Evolutionary conservation across 2,329 filamentous ascomycete species (phyloP), one percentile per base, ranked within the genome.

Genomic region (Pyrenochaeta sp.): DNA sequence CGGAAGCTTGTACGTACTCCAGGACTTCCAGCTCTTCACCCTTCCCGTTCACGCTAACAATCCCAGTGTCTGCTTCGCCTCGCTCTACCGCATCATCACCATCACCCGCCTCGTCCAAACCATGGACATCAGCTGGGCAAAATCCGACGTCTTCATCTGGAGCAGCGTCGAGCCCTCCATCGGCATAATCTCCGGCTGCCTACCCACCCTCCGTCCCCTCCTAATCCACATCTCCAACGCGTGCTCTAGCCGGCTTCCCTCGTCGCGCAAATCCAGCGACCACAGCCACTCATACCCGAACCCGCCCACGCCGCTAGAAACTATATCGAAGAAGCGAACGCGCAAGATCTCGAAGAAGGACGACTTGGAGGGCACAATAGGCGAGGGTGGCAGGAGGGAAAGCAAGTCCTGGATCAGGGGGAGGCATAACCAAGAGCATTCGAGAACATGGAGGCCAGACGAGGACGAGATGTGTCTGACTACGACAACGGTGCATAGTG

Each of bases 91-190:
- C 15, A 61, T 63, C 48, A 55, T 63, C 13, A 61, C 55, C 21
- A 57, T 61, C 11, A 35, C 48, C 1, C 50, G 41, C 4, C 50
- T 63, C n/a, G 54, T 58, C 8, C 34, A 29, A 18, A 46, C 51
- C 7, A 47, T 21, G 14, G 59, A 63, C 27, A 58, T 63, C 28
- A 60, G 55, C 34, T 64, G 59, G 58, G 55, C 61, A 2, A 64
- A 60, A 38, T 57, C 51, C 41, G 58, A 62, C 22, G 58, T 61
- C n/a, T 62, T 62, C 45, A 60, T 64, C 37, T 64, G 61, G 61
- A 57, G 53, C 2, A 48, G 41, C 8, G 56, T 64, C 21, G 61
- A 64, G 20, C 61, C 58, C 0, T 58, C 55, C 2, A 44, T 63
- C 13, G 61, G 59, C n/a, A 62, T 64, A 18, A 64, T 64, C 8